These are phyloP conservation scores for Lyophyllum atratum DNA, from an alignment of 768 basidiomycete species.

Conservation along the genomic window DNA sequence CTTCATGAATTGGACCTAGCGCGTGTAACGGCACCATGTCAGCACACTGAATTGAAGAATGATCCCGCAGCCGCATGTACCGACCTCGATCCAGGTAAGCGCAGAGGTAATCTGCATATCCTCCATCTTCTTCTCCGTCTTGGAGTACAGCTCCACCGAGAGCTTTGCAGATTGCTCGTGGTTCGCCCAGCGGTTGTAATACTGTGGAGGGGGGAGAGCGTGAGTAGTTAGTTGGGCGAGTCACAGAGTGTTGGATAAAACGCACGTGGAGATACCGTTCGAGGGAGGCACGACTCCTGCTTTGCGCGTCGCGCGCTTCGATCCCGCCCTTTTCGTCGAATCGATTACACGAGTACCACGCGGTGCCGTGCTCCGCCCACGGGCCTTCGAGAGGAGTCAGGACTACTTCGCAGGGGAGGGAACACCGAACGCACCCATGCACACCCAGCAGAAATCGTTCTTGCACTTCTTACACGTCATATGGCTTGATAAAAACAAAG, in stretches of 20 bases:
- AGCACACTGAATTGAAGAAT: not conserved
- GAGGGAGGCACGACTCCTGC: conserved; percentile 83
- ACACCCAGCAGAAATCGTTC: conserved; percentile 99
- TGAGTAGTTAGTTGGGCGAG: not conserved
- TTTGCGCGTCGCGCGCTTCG: conserved; percentile 90
- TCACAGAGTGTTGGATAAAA: conserved; percentile 12
- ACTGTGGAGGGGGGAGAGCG: conserved; percentile 47
- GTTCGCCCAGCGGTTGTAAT: conserved; percentile 99
- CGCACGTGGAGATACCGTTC: conserved; percentile 95
- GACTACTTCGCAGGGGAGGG: conserved; percentile 12
- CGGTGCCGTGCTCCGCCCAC: conserved; percentile 96
- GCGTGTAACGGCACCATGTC: not conserved
- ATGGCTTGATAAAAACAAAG: conserved; percentile 61
- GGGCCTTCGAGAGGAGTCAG: conserved; percentile 58
- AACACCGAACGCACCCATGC: conserved; percentile 71
- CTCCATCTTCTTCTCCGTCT: conserved; percentile 99
- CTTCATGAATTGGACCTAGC: conserved; percentile 86
- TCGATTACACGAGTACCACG: conserved; percentile 98
- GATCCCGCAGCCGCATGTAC: not conserved
- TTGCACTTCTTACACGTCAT: conserved; percentile 99
- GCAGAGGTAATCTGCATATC: conserved; percentile 94
- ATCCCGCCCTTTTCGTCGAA: conserved; percentile 91
- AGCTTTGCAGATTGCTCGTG: conserved; percentile 99
- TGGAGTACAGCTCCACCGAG: conserved; percentile 86
- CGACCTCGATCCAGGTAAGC: conserved; percentile 95